These are phyloP conservation scores for Auricularia auricula-judae DNA, from an alignment of 768 basidiomycete genomes.

Conservation along the genomic window DNA sequence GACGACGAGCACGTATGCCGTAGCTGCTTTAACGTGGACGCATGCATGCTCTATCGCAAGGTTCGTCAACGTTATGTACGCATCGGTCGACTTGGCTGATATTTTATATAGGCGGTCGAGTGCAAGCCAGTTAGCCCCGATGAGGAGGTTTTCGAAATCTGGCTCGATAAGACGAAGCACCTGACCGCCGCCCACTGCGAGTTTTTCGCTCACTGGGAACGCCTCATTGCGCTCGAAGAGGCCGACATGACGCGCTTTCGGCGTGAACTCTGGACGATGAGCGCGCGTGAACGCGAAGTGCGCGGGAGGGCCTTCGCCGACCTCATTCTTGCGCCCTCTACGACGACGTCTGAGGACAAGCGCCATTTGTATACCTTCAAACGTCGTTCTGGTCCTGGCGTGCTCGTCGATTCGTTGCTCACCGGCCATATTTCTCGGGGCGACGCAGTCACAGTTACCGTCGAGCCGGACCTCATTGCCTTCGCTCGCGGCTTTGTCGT, in stretches of 20 bases:
- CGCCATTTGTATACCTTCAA: conserved; percentile 64
- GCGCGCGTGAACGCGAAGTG: conserved; percentile 64
- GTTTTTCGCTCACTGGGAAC: conserved; percentile 91
- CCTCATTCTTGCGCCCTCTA: conserved; percentile 52
- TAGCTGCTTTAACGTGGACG: conserved; percentile 71
- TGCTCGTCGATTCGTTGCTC: conserved; percentile 34
- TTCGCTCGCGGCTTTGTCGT: conserved; percentile 77
- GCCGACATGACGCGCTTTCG: conserved; percentile 73
- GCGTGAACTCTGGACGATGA: conserved; percentile 91
- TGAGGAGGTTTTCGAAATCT: conserved; percentile 51
- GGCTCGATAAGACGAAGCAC: conserved; percentile 57
- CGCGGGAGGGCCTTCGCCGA: conserved; percentile 75
- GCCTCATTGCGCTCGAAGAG: conserved; percentile 75
- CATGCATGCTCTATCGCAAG: conserved; percentile 92
- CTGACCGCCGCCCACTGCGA: conserved; percentile 51
- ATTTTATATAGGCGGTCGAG: conserved; percentile 51
- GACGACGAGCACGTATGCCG: conserved; percentile 72
- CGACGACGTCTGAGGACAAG: conserved; percentile 16
- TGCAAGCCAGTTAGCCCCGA: conserved; percentile 38
- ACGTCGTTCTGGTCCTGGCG: conserved; percentile 14
- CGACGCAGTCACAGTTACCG: conserved; percentile 79
- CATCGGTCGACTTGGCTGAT: conserved; percentile 5
- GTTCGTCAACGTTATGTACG: conserved; percentile 25
- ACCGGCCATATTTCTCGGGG: conserved; percentile 69
- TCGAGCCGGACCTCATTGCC: conserved; percentile 78